These are phyloP conservation scores for Hyaloscypha finlandica DNA, from an alignment of 495 filamentous ascomycete species.

Conservation along the genomic window DNA sequence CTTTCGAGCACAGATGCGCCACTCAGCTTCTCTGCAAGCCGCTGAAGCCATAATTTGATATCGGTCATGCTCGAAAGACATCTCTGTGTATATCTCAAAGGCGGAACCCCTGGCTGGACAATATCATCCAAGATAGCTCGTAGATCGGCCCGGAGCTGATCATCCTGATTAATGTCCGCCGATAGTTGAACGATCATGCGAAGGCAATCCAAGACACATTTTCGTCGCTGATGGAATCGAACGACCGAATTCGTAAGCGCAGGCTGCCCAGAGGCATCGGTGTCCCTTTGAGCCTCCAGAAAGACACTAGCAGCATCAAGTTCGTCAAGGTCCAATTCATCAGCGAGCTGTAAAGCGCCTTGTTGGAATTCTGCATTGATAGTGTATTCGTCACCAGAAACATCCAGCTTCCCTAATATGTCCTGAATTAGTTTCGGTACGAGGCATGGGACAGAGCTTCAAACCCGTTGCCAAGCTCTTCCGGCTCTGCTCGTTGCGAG, in stretches of 20 bases:
- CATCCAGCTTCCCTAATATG: conserved; percentile 63
- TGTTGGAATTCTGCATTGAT: conserved; percentile 87
- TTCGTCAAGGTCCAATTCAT: conserved; percentile 88
- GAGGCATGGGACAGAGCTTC: not conserved
- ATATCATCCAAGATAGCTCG: conserved; percentile 39
- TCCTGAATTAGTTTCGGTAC: conserved; percentile 18
- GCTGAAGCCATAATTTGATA: conserved; percentile 71
- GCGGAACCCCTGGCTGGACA: conserved; percentile 11
- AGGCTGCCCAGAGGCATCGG: conserved; percentile 64
- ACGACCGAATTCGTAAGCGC: conserved; percentile 74
- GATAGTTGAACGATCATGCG: conserved; percentile 70
- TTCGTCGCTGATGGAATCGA: conserved; percentile 78
- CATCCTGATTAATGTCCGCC: conserved; percentile 51
- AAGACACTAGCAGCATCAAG: conserved; percentile 75
- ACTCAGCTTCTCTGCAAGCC: conserved; percentile 69
- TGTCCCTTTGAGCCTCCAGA: conserved; percentile 65
- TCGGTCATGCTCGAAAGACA: conserved; percentile 73
- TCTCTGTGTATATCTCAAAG: conserved; percentile 57
- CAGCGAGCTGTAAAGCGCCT: conserved; percentile 73
- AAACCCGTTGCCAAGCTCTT: conserved; percentile 37
- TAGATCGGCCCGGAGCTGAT: conserved; percentile 25
- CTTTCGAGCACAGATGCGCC: conserved; percentile 69
- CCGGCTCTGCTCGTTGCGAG: conserved; percentile 67
- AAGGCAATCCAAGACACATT: conserved; percentile 78
- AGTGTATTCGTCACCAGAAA: conserved; percentile 72